A percentile compares a stretch with the other conserved stretches of the same genome.
Evolutionary conservation across 2,329 filamentous ascomycete species (phyloP).

Genomic region (Colletotrichum viniferum): DNA sequence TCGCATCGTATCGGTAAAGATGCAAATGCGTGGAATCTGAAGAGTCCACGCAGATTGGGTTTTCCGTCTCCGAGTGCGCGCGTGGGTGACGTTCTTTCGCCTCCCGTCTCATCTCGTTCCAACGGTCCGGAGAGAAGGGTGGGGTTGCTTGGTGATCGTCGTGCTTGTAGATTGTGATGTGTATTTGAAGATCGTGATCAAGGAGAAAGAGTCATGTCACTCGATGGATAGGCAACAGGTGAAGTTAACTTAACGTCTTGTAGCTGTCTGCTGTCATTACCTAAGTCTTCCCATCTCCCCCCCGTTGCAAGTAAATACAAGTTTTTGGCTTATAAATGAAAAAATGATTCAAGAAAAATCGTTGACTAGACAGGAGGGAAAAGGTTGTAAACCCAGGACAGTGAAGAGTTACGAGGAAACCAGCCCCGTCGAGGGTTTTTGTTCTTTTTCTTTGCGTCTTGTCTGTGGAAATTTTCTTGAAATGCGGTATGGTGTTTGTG

Average conservation of each 20-base stretch:
- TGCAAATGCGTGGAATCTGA: neutral
- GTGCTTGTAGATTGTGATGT: neutral
- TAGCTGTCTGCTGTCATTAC: constrained; percentile 19
- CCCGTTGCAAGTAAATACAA: constrained; percentile 1
- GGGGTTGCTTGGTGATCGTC: neutral
- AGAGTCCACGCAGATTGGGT: neutral
- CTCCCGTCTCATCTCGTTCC: neutral
- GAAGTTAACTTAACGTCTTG: neutral
- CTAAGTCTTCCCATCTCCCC: neutral
- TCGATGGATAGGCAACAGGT: no score
- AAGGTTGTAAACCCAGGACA: constrained; percentile 2
- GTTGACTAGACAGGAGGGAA: neutral
- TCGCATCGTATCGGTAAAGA: neutral
- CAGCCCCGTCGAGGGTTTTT: constrained; percentile 17
- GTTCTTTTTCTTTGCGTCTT: neutral
- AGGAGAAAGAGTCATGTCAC: neutral
- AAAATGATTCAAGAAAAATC: neutral
- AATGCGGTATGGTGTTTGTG: neutral
- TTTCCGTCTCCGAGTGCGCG: neutral
- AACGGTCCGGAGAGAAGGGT: neutral
- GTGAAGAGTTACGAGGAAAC: constrained; percentile 6
- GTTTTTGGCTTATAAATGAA: neutral
- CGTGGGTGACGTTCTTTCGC: neutral
- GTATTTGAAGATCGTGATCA: neutral
- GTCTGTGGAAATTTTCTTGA: neutral